phyloP scores from a whole-genome alignment of 2,329 filamentous ascomycete genomes.

The Epichloe amarillans region DNA sequence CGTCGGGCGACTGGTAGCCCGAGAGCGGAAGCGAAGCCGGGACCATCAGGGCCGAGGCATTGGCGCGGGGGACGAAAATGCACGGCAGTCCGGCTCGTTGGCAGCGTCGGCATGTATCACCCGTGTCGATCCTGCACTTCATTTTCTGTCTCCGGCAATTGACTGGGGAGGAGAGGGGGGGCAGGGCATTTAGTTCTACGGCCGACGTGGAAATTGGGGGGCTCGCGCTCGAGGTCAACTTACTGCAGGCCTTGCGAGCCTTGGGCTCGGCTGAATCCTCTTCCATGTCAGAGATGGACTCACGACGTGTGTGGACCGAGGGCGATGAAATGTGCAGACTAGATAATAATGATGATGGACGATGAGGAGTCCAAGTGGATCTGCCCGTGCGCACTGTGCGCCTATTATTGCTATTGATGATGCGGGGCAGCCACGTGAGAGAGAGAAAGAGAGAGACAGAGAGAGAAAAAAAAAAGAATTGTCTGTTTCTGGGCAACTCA shows the following conservation, averaged over 20 bases:
- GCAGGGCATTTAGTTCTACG: background rate
- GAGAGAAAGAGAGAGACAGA: background rate
- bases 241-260: constrained; percentile 4
- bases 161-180: constrained; percentile 7
- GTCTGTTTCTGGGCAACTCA: background rate
- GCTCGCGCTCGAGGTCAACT: background rate
- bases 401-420: too few relatives aligned
- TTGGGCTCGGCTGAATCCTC: constrained; percentile 2
- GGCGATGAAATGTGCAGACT: too few relatives aligned
- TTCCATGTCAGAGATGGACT: background rate
- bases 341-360: too few relatives aligned
- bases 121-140: constrained; percentile 23
- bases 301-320: too few relatives aligned
- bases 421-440: too few relatives aligned
- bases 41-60: constrained; percentile 13
- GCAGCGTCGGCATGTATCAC: constrained; percentile 21
- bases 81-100: constrained; percentile 22
- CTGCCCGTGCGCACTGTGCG: too few relatives aligned
- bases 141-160: constrained; percentile 21
- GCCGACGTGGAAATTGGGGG: too few relatives aligned
- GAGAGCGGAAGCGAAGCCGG: constrained; percentile 8
- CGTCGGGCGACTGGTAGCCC: background rate
- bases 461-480: background rate
- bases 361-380: too few relatives aligned
- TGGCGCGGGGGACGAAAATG: constrained; percentile 26